Percentiles rank a stretch among this genome's conserved stretches.
These are phyloP conservation scores for Apiospora aurea DNA, from an alignment of 2,329 filamentous ascomycete species.

Conservation along the genomic window DNA sequence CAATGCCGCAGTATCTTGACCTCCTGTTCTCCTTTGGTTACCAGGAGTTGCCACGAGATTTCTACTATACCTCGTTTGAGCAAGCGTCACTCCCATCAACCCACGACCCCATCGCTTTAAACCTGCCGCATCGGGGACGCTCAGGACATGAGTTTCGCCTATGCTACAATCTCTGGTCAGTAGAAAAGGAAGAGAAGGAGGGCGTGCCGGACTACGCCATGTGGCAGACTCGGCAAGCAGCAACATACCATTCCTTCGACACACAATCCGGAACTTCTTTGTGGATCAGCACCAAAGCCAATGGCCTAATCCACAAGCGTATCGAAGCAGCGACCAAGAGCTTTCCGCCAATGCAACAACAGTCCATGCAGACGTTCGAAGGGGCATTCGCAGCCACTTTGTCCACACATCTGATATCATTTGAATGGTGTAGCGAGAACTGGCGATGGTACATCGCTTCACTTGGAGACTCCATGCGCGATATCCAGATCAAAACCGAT, in stretches of 20 bases:
- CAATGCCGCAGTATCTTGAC: neutral
- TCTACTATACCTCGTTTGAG: neutral
- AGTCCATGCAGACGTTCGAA: neutral
- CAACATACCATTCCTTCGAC: conserved; percentile 47
- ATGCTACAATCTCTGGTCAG: conserved; percentile 5
- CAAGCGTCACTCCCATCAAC: neutral
- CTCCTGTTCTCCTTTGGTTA: neutral
- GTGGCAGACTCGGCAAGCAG: conserved; percentile 5
- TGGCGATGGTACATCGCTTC: conserved; percentile 41
- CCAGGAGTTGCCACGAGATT: neutral
- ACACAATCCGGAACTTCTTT: conserved; percentile 38
- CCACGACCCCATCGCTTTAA: neutral
- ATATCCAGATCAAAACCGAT: neutral
- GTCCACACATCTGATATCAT: conserved; percentile 43
- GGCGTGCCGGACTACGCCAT: neutral
- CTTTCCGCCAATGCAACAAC: neutral
- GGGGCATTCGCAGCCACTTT: conserved; percentile 37
- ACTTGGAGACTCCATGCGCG: neutral
- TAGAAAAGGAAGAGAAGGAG: neutral
- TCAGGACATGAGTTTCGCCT: neutral
- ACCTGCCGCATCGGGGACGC: neutral
- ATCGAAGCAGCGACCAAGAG: neutral
- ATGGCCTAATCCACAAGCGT: conserved; percentile 31
- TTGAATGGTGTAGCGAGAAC: conserved; percentile 47
- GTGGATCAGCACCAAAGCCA: conserved; percentile 49